These are phyloP conservation scores for Clarireedia paspali DNA, from an alignment of 2,329 filamentous ascomycete species.

Conservation along the genomic window DNA sequence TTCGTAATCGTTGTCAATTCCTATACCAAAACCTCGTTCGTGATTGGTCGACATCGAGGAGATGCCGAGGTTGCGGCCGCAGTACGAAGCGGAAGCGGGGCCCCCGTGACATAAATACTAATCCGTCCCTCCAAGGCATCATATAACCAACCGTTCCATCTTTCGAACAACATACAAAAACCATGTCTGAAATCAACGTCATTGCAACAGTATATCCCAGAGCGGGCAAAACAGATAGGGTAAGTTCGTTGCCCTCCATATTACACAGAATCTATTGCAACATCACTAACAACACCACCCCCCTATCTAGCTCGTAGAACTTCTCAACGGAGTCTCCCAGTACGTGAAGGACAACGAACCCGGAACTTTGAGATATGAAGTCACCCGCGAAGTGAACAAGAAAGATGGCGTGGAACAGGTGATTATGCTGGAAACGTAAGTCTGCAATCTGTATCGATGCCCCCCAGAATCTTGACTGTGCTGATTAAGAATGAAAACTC, in stretches of 20 bases:
- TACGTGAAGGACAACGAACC: conserved; percentile 23
- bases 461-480: neutral
- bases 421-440: conserved; percentile 26
- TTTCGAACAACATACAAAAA: neutral
- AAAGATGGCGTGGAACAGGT: conserved; percentile 23
- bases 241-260: conserved; percentile 6
- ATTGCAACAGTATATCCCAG: conserved; percentile 23
- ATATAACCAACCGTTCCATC: neutral
- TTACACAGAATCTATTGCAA: neutral
- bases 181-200: conserved; percentile 20
- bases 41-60: too few species aligned
- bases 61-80: too few species aligned
- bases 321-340: conserved; percentile 18
- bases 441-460: neutral
- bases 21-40: too few species aligned
- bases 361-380: conserved; percentile 22
- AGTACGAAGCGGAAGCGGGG: too few species aligned
- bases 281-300: neutral
- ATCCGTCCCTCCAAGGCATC: too few species aligned
- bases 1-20: too few species aligned
- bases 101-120: too few species aligned
- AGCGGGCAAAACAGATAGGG: conserved; percentile 23
- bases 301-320: conserved; percentile 20
- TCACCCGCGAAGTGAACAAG: conserved; percentile 19
- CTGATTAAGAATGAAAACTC: neutral